These are phyloP conservation scores for Chlorella sp. DNA, from an alignment of 139 green algal species.

Conservation along the genomic window DNA sequence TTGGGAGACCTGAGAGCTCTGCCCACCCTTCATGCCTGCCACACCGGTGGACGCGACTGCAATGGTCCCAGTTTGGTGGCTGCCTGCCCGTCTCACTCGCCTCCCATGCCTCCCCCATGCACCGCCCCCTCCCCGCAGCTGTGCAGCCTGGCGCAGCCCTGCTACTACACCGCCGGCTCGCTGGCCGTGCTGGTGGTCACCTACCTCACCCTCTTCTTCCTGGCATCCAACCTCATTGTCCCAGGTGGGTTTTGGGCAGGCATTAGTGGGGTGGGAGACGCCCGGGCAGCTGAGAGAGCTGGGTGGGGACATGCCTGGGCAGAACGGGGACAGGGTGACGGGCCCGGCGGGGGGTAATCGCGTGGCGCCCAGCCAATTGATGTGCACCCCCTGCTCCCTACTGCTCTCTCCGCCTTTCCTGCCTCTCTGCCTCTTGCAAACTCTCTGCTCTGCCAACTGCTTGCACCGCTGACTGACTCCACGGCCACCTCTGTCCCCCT, in stretches of 20 bases:
- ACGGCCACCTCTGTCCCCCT: no score
- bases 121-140: neutral
- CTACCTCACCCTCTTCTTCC: slow-evolving; percentile 85
- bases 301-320: neutral
- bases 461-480: no score
- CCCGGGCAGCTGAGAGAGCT: neutral
- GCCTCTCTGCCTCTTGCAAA: neutral
- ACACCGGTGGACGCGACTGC: no score
- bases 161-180: slow-evolving; percentile 65
- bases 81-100: neutral
- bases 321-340: neutral
- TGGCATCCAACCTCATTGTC: slow-evolving; percentile 76
- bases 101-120: neutral
- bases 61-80: no score
- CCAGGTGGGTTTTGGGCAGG: slow-evolving; percentile 65
- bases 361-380: neutral
- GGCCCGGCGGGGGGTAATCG: neutral
- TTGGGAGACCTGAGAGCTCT: neutral
- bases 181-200: slow-evolving; percentile 63
- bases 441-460: neutral
- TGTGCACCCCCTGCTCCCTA: neutral
- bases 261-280: no score
- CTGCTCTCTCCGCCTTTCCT: neutral
- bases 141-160: slow-evolving; percentile 41
- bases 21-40: neutral